Conservation (phyloP, 495 filamentous ascomycete species). For the Penicillium subrubescens region DNA sequence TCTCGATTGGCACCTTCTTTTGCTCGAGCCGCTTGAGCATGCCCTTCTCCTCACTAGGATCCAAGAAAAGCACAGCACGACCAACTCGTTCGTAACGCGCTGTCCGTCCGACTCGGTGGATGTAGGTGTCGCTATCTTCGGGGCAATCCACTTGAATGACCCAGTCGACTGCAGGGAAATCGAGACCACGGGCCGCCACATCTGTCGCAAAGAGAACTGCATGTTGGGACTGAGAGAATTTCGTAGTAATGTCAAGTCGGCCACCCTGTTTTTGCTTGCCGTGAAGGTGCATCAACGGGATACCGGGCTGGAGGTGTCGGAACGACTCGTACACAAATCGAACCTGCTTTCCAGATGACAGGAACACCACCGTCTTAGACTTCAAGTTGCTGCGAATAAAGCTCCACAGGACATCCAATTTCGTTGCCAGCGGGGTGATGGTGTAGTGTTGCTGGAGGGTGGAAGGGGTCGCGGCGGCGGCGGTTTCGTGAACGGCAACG, state of each 20-base stretch:
- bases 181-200: slow-evolving; percentile 87
- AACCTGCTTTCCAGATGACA: slow-evolving; percentile 94
- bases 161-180: slow-evolving; percentile 98
- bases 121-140: slow-evolving; percentile 96
- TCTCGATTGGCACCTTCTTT: slow-evolving; percentile 83
- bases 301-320: slow-evolving; percentile 90
- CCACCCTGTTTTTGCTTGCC: slow-evolving; percentile 91
- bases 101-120: slow-evolving; percentile 93
- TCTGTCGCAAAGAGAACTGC: slow-evolving; percentile 94
- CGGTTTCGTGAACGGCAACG: slow-evolving; percentile 86
- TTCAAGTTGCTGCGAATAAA: slow-evolving; percentile 90
- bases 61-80: slow-evolving; percentile 85
- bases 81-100: slow-evolving; percentile 90
- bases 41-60: slow-evolving; percentile 86
- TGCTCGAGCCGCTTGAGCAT: slow-evolving; percentile 81
- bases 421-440: slow-evolving; percentile 78
- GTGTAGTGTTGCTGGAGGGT: slow-evolving; percentile 91
- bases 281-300: slow-evolving; percentile 92
- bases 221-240: slow-evolving; percentile 75
- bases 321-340: slow-evolving; percentile 93
- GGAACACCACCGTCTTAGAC: slow-evolving; percentile 89
- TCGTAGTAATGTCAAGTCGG: slow-evolving; percentile 79
- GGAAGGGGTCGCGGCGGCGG: slow-evolving; percentile 76
- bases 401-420: slow-evolving; percentile 87
- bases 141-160: slow-evolving; percentile 94